phyloP scores from a whole-genome alignment of 176 grass and related monocot species.

The Eleusine coracana region DNA sequence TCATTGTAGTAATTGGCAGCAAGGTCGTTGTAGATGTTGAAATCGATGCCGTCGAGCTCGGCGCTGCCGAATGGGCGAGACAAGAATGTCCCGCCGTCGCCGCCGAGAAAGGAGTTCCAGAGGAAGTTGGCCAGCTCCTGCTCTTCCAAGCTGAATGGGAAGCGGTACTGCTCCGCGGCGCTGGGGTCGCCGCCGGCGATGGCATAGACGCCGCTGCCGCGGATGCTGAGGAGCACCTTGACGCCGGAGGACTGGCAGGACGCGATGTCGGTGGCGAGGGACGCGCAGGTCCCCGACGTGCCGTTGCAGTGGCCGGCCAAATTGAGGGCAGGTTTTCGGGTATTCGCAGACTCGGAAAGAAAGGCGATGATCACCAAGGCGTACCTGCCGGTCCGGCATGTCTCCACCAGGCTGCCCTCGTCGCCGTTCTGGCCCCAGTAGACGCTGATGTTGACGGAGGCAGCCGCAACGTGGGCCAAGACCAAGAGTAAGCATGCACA shows the following conservation, averaged over 20 bases:
- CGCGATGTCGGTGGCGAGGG: slow-evolving; percentile 47
- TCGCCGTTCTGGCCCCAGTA: slow-evolving; percentile 72
- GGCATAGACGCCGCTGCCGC: slow-evolving; percentile 27
- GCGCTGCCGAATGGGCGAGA: slow-evolving; percentile 49
- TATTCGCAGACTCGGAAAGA: slow-evolving; percentile 53
- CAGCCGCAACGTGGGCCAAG: slow-evolving; percentile 4
- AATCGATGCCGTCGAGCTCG: slow-evolving; percentile 70
- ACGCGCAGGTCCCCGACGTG: slow-evolving; percentile 18
- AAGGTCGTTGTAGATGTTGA: slow-evolving; percentile 52
- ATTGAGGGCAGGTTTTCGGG: slow-evolving; percentile 50
- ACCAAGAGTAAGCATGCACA: background rate
- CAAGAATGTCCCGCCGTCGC: background rate
- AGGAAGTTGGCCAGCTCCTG: slow-evolving; percentile 54
- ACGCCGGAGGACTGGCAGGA: slow-evolving; percentile 56
- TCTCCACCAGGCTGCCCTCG: slow-evolving; percentile 54
- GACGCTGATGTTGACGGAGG: slow-evolving; percentile 43
- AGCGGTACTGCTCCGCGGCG: slow-evolving; percentile 25
- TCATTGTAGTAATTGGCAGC: slow-evolving; percentile 14
- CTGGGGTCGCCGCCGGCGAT: too few species aligned
- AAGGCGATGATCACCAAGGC: slow-evolving; percentile 56
- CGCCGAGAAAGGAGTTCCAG: slow-evolving; percentile 66
- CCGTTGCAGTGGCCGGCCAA: slow-evolving; percentile 57
- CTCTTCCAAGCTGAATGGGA: slow-evolving; percentile 44
- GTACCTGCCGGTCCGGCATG: slow-evolving; percentile 46
- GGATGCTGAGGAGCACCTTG: slow-evolving; percentile 66